Evolutionary conservation across 169 alveolate species (phyloP), one percentile per base, ranked within the genome.

Genomic region (Cryptosporidium viatorum): DNA sequence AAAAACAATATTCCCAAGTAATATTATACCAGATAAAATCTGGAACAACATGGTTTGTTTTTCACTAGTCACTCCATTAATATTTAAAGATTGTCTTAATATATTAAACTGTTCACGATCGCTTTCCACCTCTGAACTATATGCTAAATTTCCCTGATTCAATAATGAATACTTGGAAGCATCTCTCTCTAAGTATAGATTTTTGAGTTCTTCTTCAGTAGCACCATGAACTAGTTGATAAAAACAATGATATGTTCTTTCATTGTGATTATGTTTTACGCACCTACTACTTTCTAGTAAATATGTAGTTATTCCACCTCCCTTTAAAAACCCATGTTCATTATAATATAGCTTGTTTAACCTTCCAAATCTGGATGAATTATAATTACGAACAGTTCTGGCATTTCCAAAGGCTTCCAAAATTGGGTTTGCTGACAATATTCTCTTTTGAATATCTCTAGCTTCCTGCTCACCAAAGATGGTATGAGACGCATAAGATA

Each of bases 391-490:
- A 2, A 95, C 94, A 3, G 98, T 96, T 93, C 96, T 96, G 0
- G 98, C 98, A 92, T 96, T 96, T 7, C 98, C 98, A 80, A 96
- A 95, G 3, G 97, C 97, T 87, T 96, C 98, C 71, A 95, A 86
- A 35, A 95, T 93, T 0, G 98, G 98, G 84, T 96, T 96, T 41
- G 96, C 95, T 31, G 95, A 95, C 91, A 96, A 84, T 67, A 96
- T 92, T 86, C 95, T 93, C 37, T 91, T 85, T 18, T 69, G 84
- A 39, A 86, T 67, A 39, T 68, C 71, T 85, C 31, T 85, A 71
- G 71, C 91, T 70, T 74, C 91, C 14, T 91, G 70, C 39, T 60
- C 92, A 1, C 86, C 92, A 43, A 73, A 84, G 84, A 93, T 69
- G 55, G 85, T 92, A 85, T 84, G 65, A 71, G 74, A 75, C 87